Conservation (phyloP, 2,329 filamentous ascomycete genomes). For the Cladobotryum protrusum region DNA sequence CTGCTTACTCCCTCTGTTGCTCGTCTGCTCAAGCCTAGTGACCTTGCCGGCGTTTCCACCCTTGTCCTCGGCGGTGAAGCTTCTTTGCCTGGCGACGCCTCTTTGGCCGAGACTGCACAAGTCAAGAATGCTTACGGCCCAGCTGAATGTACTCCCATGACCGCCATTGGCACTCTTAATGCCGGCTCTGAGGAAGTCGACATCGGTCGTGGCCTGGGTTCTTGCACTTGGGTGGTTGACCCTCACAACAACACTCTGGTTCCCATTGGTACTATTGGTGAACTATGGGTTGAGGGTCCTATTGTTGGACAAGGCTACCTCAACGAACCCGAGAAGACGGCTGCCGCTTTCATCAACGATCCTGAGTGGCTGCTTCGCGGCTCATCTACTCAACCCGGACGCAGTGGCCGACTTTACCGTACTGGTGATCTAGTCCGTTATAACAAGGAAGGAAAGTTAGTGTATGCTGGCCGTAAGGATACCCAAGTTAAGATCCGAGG, state of each 20-base stretch:
- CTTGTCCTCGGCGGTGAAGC: conserved; percentile 3
- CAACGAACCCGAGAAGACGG: conserved; percentile 29
- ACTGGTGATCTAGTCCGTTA: conserved; percentile 18
- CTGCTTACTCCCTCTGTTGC: conserved; percentile 4
- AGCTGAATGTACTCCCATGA: conserved; percentile 16
- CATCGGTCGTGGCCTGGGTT: conserved; percentile 5
- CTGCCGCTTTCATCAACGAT: conserved; percentile 21
- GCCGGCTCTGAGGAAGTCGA: conserved; percentile 11
- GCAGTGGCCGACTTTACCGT: conserved; percentile 13
- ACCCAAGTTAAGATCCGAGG: conserved; percentile 18
- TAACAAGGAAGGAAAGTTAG: conserved; percentile 9
- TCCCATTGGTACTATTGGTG: conserved; percentile 22
- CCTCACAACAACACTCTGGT: conserved; percentile 13
- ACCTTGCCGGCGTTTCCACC: not conserved
- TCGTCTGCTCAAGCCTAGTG: conserved; percentile 1
- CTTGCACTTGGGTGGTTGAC: conserved; percentile 17
- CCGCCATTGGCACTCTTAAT: conserved; percentile 14
- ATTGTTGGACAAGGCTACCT: conserved; percentile 45
- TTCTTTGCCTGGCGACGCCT: not conserved
- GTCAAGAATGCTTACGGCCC: conserved; percentile 37
- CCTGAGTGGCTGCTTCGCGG: conserved; percentile 16
- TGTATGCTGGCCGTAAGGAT: conserved; percentile 16
- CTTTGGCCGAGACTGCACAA: conserved; percentile 10
- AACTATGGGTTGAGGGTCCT: conserved; percentile 37
- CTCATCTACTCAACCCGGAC: not conserved